phyloP scores from a whole-genome alignment of 345 rosid genomes.

The Populus pruinosa region DNA sequence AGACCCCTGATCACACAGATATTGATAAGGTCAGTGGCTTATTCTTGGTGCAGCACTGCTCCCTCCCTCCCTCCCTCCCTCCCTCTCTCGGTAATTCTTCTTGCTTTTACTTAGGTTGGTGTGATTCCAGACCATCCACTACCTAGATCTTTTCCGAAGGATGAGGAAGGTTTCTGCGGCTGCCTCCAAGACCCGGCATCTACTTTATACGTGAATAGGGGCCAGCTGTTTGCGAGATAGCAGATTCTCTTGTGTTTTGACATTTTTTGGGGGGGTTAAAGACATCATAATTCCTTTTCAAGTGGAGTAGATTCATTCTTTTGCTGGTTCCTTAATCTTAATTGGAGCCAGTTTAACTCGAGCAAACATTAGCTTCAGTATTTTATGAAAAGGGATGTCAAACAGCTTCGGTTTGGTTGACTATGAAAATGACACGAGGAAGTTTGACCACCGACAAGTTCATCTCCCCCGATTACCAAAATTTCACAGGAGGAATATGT shows the following conservation, averaged over 20 bases:
- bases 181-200: constrained; percentile 75
- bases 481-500: no score
- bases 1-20: constrained; percentile 88
- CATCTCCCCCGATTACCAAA: neutral
- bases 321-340: neutral
- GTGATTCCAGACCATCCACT: constrained; percentile 90
- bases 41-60: neutral
- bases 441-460: neutral
- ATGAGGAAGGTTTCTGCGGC: constrained; percentile 66
- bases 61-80: no score
- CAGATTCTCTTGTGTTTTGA: neutral
- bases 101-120: constrained; percentile 52
- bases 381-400: neutral
- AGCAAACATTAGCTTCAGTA: neutral
- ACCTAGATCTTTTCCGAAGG: constrained; percentile 73
- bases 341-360: neutral
- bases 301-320: constrained; percentile 6
- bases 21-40: constrained; percentile 65
- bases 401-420: neutral
- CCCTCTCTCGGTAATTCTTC: neutral
- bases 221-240: constrained; percentile 58
- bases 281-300: neutral
- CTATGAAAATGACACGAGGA: neutral
- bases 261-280: neutral
- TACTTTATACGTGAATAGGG: constrained; percentile 60